Base-by-base conservation (phyloP, 805 yeast species). In the Hanseniaspora meyeri region DNA sequence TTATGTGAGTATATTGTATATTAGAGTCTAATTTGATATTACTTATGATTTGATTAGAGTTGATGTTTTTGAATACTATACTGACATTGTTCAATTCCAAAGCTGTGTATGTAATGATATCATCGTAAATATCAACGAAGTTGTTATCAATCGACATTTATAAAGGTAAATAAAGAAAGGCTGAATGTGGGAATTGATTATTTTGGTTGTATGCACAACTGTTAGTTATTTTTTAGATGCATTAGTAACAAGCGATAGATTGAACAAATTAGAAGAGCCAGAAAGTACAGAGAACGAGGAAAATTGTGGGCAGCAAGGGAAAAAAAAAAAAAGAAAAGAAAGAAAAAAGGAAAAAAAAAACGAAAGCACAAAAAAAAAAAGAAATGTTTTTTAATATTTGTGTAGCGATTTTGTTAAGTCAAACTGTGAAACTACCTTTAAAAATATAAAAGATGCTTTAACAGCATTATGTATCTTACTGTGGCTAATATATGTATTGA, bases 11-110 rank as follows among this genome's bases (percentile, higher is more conserved):
- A 10, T 42, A 27, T 24, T 42, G 31, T 4, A 42, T 14, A 17
- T 42, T 24, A 5, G 45, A 42, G 16, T 42, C 45, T 14, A 42
- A 20, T 42, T 42, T 42, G 14, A 42, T 45, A 27, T 45, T 31
- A 31, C 38, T 45, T 6, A 49, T 38, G 20, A 49, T 40, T 3
- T 17, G 38, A 27, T 65, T 70, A n/a, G 78, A 74, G 39, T 79
- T 71, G 61, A 72, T 71, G 19, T 84, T 75, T 63, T 81, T 83
- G 2, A 85, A 85, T 57, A 82, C 74, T 40, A 87, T 70, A 60
- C 81, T 80, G 63, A 85, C 91, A 5, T 81, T 73, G 66, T 86
- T 91, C 58, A 87, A 75, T 1, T 87, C 83, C 38, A 80, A 78
- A 20, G 79, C 71, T 0, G 79, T 87, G 47, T 81, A 77, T 29